A percentile compares a stretch with the other conserved stretches of the same genome.
Conservation (phyloP, 352 stramenopile genomes). For the Thraustochytrium sp. region DNA sequence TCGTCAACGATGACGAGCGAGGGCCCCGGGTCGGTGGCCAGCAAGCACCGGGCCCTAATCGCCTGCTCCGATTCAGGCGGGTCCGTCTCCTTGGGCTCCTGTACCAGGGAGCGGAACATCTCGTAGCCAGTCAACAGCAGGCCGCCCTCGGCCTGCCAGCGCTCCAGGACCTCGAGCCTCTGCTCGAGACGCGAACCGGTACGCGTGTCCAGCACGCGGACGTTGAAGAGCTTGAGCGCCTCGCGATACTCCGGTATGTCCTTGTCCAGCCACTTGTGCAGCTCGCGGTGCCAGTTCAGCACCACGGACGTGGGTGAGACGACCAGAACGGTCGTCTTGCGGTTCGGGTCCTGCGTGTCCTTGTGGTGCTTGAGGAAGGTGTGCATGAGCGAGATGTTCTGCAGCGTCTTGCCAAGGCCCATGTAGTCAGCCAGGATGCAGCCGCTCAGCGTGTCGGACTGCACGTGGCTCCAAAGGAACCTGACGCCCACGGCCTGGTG, state of each 20-base stretch:
- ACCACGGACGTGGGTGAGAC: conserved; percentile 89
- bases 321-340: conserved; percentile 76
- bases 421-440: conserved; percentile 80
- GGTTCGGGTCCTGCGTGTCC: conserved; percentile 32
- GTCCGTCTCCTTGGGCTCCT: conserved; percentile 61
- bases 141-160: conserved; percentile 67
- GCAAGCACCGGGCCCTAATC: conserved; percentile 58
- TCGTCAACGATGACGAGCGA: conserved; percentile 79
- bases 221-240: conserved; percentile 19
- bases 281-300: conserved; percentile 90
- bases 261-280: conserved; percentile 86
- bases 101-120: conserved; percentile 68
- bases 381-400: conserved; percentile 76
- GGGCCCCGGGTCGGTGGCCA: conserved; percentile 66
- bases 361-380: conserved; percentile 61
- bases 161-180: conserved; percentile 63
- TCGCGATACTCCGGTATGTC: conserved; percentile 47
- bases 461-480: conserved; percentile 75
- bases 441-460: conserved; percentile 61
- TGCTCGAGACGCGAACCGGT: conserved; percentile 73
- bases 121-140: conserved; percentile 82
- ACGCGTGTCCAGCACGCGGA: conserved; percentile 67
- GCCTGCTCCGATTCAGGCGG: conserved; percentile 51
- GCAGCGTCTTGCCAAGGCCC: conserved; percentile 77
- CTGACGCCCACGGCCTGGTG: conserved; percentile 67